Conservation (phyloP, 495 filamentous ascomycete genomes). For the Achaetomiella virescens region DNA sequence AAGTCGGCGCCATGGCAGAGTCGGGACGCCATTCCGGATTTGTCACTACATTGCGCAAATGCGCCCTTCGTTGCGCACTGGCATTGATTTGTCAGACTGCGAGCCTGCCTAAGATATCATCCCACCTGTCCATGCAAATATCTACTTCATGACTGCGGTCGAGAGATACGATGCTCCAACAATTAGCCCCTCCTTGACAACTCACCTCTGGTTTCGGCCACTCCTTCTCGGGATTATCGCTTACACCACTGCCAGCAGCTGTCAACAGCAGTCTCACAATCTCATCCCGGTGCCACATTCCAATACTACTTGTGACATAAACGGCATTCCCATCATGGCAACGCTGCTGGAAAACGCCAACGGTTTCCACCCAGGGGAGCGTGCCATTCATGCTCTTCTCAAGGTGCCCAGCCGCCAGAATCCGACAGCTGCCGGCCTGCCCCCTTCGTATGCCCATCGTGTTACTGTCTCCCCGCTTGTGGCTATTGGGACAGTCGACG, state of each 20-base stretch:
- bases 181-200: neutral
- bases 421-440: constrained; percentile 54
- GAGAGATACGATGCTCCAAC: too few species aligned
- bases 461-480: constrained; percentile 56
- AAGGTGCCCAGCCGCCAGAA: constrained; percentile 42
- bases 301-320: neutral
- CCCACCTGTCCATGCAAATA: too few species aligned
- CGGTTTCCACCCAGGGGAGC: constrained; percentile 35
- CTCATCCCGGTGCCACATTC: neutral
- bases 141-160: too few species aligned
- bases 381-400: constrained; percentile 26
- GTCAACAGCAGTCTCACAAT: neutral
- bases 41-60: too few species aligned
- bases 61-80: too few species aligned
- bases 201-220: too few species aligned
- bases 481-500: constrained; percentile 64
- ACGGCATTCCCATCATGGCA: constrained; percentile 1
- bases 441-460: constrained; percentile 45
- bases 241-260: neutral
- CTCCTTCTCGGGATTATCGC: neutral
- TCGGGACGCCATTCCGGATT: too few species aligned
- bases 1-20: too few species aligned
- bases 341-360: constrained; percentile 17
- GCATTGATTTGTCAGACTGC: too few species aligned
- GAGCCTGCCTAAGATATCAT: too few species aligned